Evolutionary conservation across 202 grass and related monocot genomes (phyloP).

Genomic region (Brachypodium distachyon): DNA sequence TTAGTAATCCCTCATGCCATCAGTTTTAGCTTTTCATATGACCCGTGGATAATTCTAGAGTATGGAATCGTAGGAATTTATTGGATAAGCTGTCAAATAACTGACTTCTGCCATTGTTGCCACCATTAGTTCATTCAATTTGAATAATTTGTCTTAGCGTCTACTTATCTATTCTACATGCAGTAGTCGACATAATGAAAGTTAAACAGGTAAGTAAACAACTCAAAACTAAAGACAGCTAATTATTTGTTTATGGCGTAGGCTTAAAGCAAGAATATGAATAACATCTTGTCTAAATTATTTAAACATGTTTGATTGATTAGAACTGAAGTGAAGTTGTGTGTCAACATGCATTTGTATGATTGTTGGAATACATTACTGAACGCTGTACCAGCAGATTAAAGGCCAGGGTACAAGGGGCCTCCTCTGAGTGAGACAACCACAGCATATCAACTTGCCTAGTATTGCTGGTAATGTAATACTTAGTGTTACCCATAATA

Average conservation of each 20-base stretch:
- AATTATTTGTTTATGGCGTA: not conserved
- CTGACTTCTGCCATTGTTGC: not conserved
- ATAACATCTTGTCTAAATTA: not conserved
- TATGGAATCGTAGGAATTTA: not conserved
- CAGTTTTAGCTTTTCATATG: no score
- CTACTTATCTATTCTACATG: constrained; percentile 1
- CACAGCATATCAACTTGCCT: not conserved
- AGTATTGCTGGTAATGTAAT: not conserved
- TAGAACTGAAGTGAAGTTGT: not conserved
- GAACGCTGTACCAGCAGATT: not conserved
- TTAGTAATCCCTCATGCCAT: not conserved
- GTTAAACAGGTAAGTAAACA: no score
- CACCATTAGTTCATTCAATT: not conserved
- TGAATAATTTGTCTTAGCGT: not conserved
- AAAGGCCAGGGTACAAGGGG: not conserved
- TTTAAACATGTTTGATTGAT: not conserved
- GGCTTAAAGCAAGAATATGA: not conserved
- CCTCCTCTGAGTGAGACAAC: not conserved
- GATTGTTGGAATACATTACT: not conserved
- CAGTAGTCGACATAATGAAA: constrained; percentile 1
- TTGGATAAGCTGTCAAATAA: constrained; percentile 2
- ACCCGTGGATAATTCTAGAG: not conserved
- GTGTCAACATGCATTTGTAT: no score
- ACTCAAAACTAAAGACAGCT: not conserved
- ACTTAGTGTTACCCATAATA: not conserved